Percentiles rank a stretch among this genome's conserved stretches.
Evolutionary conservation across 1,139 yeast genomes (phyloP).

Genomic region (Kodamaea ohmeri): DNA sequence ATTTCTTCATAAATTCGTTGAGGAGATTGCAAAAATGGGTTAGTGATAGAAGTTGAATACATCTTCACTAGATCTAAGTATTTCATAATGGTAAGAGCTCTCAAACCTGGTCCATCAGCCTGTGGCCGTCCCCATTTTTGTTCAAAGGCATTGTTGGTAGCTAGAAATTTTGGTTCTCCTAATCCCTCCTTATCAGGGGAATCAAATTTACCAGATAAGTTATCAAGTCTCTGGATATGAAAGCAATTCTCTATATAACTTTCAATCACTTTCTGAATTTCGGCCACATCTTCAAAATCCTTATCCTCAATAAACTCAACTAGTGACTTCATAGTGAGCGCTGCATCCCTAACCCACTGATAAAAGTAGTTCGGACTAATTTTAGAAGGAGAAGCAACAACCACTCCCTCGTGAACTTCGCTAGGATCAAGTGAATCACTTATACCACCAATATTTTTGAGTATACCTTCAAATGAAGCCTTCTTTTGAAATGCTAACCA

Average conservation of each 20-base stretch:
- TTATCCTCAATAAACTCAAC: constrained; percentile 50
- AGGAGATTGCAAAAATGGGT: constrained; percentile 21
- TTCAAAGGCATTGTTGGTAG: constrained; percentile 59
- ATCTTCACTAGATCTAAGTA: constrained; percentile 47
- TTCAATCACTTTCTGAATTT: constrained; percentile 42
- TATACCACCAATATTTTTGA: constrained; percentile 63
- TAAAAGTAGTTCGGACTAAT: constrained; percentile 71
- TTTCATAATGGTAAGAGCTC: constrained; percentile 62
- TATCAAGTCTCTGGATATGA: constrained; percentile 60
- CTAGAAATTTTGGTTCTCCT: constrained; percentile 87
- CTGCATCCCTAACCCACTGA: constrained; percentile 92
- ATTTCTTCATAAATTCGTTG: constrained; percentile 48
- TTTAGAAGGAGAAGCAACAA: constrained; percentile 81
- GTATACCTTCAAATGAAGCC: constrained; percentile 51
- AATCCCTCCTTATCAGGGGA: constrained; percentile 48
- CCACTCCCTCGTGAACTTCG: constrained; percentile 62
- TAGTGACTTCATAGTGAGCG: constrained; percentile 71
- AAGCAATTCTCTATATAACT: constrained; percentile 60
- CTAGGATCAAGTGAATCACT: constrained; percentile 23
- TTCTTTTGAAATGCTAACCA: constrained; percentile 58
- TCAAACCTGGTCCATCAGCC: constrained; percentile 88
- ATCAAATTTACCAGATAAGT: constrained; percentile 65
- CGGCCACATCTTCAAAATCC: constrained; percentile 19
- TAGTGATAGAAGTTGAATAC: constrained; percentile 26
- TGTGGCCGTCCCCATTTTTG: constrained; percentile 94